Conservation (phyloP, 208 protist genomes). For the Spongospora subterranea region DNA sequence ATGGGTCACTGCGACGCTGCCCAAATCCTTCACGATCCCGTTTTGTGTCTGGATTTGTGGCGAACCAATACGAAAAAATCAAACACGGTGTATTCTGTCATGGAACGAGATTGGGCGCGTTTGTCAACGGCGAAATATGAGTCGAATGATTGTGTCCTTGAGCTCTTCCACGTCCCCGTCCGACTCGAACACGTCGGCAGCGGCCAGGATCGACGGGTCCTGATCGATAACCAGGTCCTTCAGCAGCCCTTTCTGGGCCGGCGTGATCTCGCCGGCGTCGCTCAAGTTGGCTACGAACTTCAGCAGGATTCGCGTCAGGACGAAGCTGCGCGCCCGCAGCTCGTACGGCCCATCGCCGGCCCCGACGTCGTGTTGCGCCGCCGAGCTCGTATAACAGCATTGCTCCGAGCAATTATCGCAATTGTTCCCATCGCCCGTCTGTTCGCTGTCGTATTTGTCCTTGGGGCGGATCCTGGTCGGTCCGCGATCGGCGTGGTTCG, state of each 20-base stretch:
- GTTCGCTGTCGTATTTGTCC: not conserved
- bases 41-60: too few species aligned
- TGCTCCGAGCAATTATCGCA: not conserved
- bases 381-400: not conserved
- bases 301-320: conserved; percentile 37
- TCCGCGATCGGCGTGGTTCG: not conserved
- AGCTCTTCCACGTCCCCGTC: conserved; percentile 4
- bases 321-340: not conserved
- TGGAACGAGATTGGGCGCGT: too few species aligned
- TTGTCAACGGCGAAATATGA: not conserved
- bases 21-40: too few species aligned
- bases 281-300: not conserved
- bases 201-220: conserved; percentile 52
- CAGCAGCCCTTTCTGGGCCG: conserved; percentile 15
- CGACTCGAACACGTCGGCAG: not conserved
- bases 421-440: not conserved
- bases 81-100: too few species aligned
- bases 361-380: not conserved
- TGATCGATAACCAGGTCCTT: conserved; percentile 58
- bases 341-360: not conserved
- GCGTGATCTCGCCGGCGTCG: conserved; percentile 52
- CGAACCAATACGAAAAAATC: too few species aligned
- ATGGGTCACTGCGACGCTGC: too few species aligned
- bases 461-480: not conserved
- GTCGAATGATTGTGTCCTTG: not conserved